These are phyloP conservation scores for Pseudonectria foliicola DNA, from an alignment of 2,329 filamentous ascomycete genomes.

Conservation along the genomic window DNA sequence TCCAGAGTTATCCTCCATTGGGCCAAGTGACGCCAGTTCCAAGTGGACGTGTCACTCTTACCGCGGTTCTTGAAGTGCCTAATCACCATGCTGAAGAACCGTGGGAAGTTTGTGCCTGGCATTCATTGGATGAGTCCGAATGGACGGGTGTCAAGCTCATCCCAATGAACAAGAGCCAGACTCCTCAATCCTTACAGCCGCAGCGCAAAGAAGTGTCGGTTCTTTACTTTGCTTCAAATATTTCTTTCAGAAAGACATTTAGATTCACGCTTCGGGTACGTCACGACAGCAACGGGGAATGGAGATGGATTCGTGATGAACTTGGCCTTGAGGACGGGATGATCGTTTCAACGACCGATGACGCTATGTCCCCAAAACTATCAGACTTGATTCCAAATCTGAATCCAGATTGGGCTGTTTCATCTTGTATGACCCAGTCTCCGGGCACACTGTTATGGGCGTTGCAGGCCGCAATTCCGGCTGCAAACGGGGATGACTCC, in stretches of 20 bases:
- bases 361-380: constrained; percentile 33
- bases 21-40: constrained; percentile 63
- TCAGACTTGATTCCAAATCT: constrained; percentile 50
- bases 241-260: constrained; percentile 42
- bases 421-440: constrained; percentile 54
- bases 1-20: constrained; percentile 60
- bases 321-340: constrained; percentile 58
- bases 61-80: constrained; percentile 62
- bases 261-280: constrained; percentile 69
- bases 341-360: constrained; percentile 36
- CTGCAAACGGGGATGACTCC: constrained; percentile 52
- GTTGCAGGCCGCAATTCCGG: constrained; percentile 49
- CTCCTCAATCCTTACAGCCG: constrained; percentile 46
- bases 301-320: constrained; percentile 66
- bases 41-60: constrained; percentile 47
- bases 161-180: constrained; percentile 14
- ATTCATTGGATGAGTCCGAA: constrained; percentile 48
- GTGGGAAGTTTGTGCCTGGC: constrained; percentile 74
- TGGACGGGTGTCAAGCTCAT: constrained; percentile 46
- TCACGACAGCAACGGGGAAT: constrained; percentile 41
- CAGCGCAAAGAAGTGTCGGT: constrained; percentile 18
- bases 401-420: constrained; percentile 48
- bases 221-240: constrained; percentile 47
- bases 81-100: constrained; percentile 42
- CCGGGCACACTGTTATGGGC: constrained; percentile 65